Base-by-base conservation (phyloP, 805 yeast genomes). In the Yamadazyma sp. region DNA sequence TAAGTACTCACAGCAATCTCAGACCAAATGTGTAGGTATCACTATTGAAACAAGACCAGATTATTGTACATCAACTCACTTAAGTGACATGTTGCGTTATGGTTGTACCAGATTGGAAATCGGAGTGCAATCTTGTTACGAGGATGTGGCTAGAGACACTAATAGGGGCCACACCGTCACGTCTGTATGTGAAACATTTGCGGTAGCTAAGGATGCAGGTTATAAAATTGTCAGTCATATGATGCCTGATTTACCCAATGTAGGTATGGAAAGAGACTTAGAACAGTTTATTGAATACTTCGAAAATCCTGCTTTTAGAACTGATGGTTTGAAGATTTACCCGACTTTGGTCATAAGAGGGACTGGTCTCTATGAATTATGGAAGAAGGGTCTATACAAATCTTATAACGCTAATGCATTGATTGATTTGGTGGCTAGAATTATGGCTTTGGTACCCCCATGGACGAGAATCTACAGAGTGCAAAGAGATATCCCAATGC, bases 161-260 rank as follows among this genome's bases (percentile, higher is more conserved):
- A 93, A 93, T 59, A 79, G 99, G 64, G 99, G 99, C 3, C 99
- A 93, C 56, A 93, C 99, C 0, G 99, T 93, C 15, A 84, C 82
- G 59, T 80, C 98, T 2, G 99, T 93, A 7, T 86, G 96, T 62
- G 95, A 91, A 56, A 93, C 98, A 0, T 93, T 93, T 68, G 86
- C 87, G 1, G 78, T 84, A 31, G 95, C 98, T n/a, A 93, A 93
- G 59, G 99, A 93, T 62, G 91, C 99, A 1, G 99, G 99, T 10
- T 93, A 90, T 64, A 93, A 93, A 59, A 95, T 93, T 37, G 99
- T 93, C 16, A 82, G 95, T 48, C 99, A 93, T 66, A 93, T 93
- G 99, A 93, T 93, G 99, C 99, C 99, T 11, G 99, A 93, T 70
- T 72, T 93, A 53, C 99, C 99, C 12, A 93, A 93, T 55, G 97